phyloP scores from a whole-genome alignment of 75 land plant genomes.

The Pinus taeda region DNA sequence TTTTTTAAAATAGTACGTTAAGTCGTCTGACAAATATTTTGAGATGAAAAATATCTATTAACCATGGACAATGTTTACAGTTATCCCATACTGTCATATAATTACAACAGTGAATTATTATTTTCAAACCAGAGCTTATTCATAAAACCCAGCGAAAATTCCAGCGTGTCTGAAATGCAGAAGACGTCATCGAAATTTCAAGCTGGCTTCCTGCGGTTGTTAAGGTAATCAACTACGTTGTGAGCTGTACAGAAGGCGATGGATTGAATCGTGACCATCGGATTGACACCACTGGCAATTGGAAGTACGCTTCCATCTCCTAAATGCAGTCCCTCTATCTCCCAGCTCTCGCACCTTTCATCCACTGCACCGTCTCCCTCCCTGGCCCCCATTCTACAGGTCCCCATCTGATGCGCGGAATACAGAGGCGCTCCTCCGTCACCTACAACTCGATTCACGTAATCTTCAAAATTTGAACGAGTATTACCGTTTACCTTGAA shows the following conservation, averaged over 20 bases:
- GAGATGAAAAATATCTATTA: too few species aligned
- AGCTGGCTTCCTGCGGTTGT: too few species aligned
- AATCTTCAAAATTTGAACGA: slow-evolving; percentile 36
- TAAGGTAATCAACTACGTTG: slow-evolving; percentile 7
- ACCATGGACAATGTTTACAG: too few species aligned
- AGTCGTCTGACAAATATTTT: too few species aligned
- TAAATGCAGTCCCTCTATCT: slow-evolving; percentile 26
- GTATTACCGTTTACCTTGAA: background rate
- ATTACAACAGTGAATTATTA: too few species aligned
- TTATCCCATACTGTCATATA: too few species aligned
- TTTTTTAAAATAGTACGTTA: too few species aligned
- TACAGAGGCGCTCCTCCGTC: background rate
- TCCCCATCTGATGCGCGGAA: slow-evolving; percentile 31
- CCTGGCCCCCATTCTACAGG: slow-evolving; percentile 25
- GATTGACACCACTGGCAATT: slow-evolving; percentile 32
- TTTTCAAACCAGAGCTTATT: too few species aligned
- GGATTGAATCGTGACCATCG: slow-evolving; percentile 34
- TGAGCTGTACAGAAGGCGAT: slow-evolving; percentile 29
- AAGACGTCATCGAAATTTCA: too few species aligned
- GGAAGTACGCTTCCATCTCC: slow-evolving; percentile 28
- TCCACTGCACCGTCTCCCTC: slow-evolving; percentile 18
- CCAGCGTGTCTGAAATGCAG: too few species aligned
- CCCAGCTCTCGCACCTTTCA: slow-evolving; percentile 26
- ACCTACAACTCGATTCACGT: slow-evolving; percentile 28
- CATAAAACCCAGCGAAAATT: too few species aligned